These are phyloP conservation scores for Fomitiporia mediterranea DNA, from an alignment of 1,284 basidiomycete genomes.

Conservation along the genomic window DNA sequence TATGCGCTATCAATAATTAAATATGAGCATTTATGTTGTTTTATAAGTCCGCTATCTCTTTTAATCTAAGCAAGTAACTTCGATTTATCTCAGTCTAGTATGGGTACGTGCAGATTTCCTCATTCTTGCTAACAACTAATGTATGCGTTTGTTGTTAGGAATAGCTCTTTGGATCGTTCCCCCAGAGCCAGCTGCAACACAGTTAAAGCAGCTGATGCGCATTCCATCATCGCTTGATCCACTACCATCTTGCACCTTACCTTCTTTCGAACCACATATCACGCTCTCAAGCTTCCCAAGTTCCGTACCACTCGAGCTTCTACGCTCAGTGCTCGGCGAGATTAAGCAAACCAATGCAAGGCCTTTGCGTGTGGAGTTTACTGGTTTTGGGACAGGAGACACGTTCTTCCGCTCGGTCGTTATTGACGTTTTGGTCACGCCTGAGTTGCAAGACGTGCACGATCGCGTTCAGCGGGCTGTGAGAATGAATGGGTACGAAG, in stretches of 20 bases:
- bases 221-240: slow-evolving; percentile 25
- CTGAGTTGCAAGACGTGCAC: slow-evolving; percentile 46
- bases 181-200: slow-evolving; percentile 30
- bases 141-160: neutral
- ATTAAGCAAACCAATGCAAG: neutral
- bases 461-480: slow-evolving; percentile 37
- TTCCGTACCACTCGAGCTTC: slow-evolving; percentile 26
- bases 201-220: slow-evolving; percentile 44
- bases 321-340: slow-evolving; percentile 40
- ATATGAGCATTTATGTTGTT: neutral
- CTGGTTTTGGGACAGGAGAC: slow-evolving; percentile 47
- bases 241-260: slow-evolving; percentile 46
- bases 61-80: neutral
- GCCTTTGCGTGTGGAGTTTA: slow-evolving; percentile 42
- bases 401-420: slow-evolving; percentile 71
- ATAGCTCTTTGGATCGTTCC: slow-evolving; percentile 20
- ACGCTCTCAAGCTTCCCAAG: slow-evolving; percentile 55
- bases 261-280: slow-evolving; percentile 60
- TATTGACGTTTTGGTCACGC: slow-evolving; percentile 42
- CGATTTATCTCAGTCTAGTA: neutral
- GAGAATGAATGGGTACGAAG: slow-evolving; percentile 38
- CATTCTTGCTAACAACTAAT: neutral
- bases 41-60: neutral
- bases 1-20: neutral
- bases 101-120: neutral